Evolutionary conservation across 140 eudicot species (phyloP).

Genomic region (Ambrosia hybrid): DNA sequence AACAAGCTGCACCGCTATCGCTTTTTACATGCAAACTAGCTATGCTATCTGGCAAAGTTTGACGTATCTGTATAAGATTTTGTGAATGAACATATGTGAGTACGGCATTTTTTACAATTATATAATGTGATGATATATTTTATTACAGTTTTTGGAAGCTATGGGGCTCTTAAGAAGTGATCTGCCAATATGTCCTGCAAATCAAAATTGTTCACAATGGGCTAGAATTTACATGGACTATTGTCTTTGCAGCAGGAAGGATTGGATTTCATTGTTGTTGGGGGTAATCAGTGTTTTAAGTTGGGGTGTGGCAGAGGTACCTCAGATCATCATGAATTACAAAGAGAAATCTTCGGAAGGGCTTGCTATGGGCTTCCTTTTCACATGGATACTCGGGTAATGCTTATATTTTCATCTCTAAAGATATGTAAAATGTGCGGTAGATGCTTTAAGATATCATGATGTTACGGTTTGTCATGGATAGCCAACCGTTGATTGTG

Average conservation of each 20-base stretch:
- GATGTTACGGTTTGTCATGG: not conserved
- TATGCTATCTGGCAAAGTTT: not conserved
- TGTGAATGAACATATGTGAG: too few relatives aligned
- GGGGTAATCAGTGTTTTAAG: constrained; percentile 62
- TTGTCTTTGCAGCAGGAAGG: constrained; percentile 58
- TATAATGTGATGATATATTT: constrained; percentile 6
- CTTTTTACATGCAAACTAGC: not conserved
- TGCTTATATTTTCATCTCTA: not conserved
- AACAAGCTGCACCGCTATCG: too few relatives aligned
- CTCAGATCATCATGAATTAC: constrained; percentile 68
- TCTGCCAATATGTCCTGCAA: constrained; percentile 44
- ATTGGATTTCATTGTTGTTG: constrained; percentile 52
- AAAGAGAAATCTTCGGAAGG: constrained; percentile 65
- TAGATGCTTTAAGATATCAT: not conserved
- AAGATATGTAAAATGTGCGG: not conserved
- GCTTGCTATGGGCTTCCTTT: constrained; percentile 56
- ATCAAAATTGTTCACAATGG: constrained; percentile 54
- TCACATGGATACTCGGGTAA: constrained; percentile 83
- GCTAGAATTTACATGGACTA: constrained; percentile 47
- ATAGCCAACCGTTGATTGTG: not conserved
- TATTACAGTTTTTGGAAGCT: constrained; percentile 27
- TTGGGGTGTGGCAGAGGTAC: constrained; percentile 81
- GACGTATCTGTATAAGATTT: not conserved
- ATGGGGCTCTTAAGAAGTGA: constrained; percentile 39
- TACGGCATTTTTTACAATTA: not conserved